These are phyloP conservation scores for Bipolaris gigantea DNA, from an alignment of 2,329 filamentous ascomycete genomes.

Conservation along the genomic window DNA sequence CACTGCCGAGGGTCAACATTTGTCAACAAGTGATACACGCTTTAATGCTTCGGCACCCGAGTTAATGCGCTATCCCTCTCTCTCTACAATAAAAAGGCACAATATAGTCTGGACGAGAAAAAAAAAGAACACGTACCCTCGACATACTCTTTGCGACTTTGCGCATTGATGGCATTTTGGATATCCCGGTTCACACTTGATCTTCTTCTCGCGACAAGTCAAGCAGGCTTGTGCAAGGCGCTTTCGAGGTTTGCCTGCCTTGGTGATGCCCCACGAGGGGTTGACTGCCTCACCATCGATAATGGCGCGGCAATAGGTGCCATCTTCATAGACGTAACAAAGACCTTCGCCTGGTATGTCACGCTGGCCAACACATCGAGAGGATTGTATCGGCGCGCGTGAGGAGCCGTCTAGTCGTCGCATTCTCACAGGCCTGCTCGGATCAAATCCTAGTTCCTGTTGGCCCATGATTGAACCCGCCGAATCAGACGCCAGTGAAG, in stretches of 20 bases:
- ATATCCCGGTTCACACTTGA: slow-evolving; percentile 89
- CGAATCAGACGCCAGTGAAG: slow-evolving; percentile 33
- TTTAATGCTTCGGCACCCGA: slow-evolving; percentile 20
- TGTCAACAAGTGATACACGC: slow-evolving; percentile 30
- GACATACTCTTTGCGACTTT: slow-evolving; percentile 84
- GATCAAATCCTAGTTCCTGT: slow-evolving; percentile 36
- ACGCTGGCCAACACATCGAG: slow-evolving; percentile 43
- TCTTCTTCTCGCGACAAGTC: slow-evolving; percentile 94
- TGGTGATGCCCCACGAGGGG: slow-evolving; percentile 90
- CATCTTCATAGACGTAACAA: slow-evolving; percentile 86
- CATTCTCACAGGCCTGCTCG: slow-evolving; percentile 31
- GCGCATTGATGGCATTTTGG: slow-evolving; percentile 89
- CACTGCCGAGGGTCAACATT: slow-evolving; percentile 38
- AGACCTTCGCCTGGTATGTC: slow-evolving; percentile 76
- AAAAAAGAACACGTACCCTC: slow-evolving; percentile 53
- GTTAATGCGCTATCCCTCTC: slow-evolving; percentile 28
- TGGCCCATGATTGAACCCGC: slow-evolving; percentile 17
- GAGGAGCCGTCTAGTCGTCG: slow-evolving; percentile 40
- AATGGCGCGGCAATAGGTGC: slow-evolving; percentile 76
- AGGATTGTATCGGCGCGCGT: slow-evolving; percentile 37
- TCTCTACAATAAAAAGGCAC: slow-evolving; percentile 4
- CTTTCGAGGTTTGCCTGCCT: slow-evolving; percentile 91
- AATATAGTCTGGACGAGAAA: neutral
- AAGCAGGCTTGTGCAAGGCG: slow-evolving; percentile 89
- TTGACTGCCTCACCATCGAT: slow-evolving; percentile 88